A percentile compares a stretch with the other conserved stretches of the same genome.
Conservation (phyloP, 2,329 filamentous ascomycete species). For the Nemania bipapillata region DNA sequence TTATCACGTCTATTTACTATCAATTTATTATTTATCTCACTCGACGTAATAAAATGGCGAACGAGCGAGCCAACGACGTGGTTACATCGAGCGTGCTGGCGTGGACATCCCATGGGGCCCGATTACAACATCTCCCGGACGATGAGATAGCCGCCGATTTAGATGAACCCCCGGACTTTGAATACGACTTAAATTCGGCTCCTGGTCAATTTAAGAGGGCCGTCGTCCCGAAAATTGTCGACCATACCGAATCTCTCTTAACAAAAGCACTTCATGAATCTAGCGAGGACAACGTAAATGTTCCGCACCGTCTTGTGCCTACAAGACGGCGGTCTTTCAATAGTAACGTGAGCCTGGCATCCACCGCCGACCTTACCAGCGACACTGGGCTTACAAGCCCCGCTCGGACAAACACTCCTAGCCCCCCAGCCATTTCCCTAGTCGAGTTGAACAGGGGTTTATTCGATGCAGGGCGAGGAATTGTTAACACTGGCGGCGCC, state of each 20-base stretch:
- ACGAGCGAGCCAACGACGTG: slow-evolving; percentile 53
- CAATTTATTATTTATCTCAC: slow-evolving; percentile 22
- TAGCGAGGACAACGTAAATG: slow-evolving; percentile 63
- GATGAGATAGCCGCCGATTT: slow-evolving; percentile 78
- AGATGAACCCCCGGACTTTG: slow-evolving; percentile 85
- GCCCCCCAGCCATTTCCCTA: slow-evolving; percentile 73
- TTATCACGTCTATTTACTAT: slow-evolving; percentile 12
- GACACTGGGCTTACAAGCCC: slow-evolving; percentile 92
- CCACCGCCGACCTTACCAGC: slow-evolving; percentile 92
- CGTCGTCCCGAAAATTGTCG: slow-evolving; percentile 60
- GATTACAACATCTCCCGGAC: slow-evolving; percentile 58
- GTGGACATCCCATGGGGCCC: slow-evolving; percentile 59
- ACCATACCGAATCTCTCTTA: slow-evolving; percentile 81
- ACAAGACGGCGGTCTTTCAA: slow-evolving; percentile 72
- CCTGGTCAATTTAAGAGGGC: slow-evolving; percentile 60
- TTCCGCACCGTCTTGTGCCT: slow-evolving; percentile 53
- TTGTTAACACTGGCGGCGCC: slow-evolving; percentile 44
- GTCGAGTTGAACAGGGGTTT: slow-evolving; percentile 53
- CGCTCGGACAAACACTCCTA: slow-evolving; percentile 86
- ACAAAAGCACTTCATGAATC: slow-evolving; percentile 81
- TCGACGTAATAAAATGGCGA: slow-evolving; percentile 50
- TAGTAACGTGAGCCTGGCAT: slow-evolving; percentile 82
- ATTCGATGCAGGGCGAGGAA: slow-evolving; percentile 47
- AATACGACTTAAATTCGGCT: slow-evolving; percentile 45
- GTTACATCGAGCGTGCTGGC: slow-evolving; percentile 58